Evolutionary conservation across 2,329 filamentous ascomycete species (phyloP).

Genomic region (Diaporthe helianthi): DNA sequence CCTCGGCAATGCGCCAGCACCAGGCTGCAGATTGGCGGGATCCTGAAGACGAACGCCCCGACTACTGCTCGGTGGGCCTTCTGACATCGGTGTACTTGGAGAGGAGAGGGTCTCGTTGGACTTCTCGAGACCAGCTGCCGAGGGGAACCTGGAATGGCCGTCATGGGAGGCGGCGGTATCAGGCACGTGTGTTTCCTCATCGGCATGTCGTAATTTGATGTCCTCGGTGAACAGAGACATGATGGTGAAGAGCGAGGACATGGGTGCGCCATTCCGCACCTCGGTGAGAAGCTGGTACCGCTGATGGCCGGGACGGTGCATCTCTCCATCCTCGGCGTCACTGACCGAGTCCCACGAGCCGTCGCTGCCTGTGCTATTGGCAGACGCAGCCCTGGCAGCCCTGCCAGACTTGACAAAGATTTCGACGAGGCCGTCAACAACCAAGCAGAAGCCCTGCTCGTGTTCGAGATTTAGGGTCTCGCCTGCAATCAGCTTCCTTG

Average conservation of each 20-base stretch:
- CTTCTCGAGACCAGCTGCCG: constrained; percentile 42
- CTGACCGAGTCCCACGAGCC: constrained; percentile 58
- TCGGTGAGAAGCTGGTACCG: constrained; percentile 95
- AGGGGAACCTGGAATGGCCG: constrained; percentile 41
- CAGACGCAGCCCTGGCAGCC: constrained; percentile 53
- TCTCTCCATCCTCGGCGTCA: constrained; percentile 67
- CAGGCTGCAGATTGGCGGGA: constrained; percentile 41
- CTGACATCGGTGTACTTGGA: constrained; percentile 50
- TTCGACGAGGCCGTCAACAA: constrained; percentile 94
- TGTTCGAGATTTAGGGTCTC: constrained; percentile 96
- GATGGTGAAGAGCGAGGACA: constrained; percentile 98
- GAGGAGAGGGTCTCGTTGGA: constrained; percentile 46
- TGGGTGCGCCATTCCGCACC: constrained; percentile 95
- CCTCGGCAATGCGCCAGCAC: constrained; percentile 54
- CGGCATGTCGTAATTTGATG: constrained; percentile 76
- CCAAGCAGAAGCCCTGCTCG: constrained; percentile 96
- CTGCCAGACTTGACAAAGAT: constrained; percentile 95
- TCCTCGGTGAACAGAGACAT: constrained; percentile 97
- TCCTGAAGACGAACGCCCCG: constrained; percentile 40
- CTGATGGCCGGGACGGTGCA: constrained; percentile 70
- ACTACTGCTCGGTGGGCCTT: constrained; percentile 38
- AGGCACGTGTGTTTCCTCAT: constrained; percentile 60
- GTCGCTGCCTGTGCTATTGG: constrained; percentile 49
- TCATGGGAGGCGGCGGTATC: constrained; percentile 41
- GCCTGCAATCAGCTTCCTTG: constrained; percentile 91